Percentiles rank a stretch among this genome's conserved stretches.
Evolutionary conservation across 2,329 filamentous ascomycete genomes (phyloP).

Genomic region (Colletotrichum nymphaeae): DNA sequence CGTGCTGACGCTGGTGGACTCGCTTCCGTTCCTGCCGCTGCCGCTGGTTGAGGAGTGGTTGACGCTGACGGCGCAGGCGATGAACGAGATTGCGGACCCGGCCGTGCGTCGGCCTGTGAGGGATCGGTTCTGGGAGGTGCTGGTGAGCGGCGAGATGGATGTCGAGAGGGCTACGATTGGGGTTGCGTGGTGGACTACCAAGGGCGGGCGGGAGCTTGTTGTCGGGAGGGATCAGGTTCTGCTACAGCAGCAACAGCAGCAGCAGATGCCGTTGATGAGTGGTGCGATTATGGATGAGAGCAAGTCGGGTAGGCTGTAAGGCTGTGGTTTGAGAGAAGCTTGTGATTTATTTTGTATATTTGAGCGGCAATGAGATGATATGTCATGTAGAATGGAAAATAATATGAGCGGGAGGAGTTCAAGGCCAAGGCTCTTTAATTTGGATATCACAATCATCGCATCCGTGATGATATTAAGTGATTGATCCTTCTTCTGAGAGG

Average conservation of each 20-base stretch:
- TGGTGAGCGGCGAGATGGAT: conserved; percentile 88
- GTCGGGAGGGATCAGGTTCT: conserved; percentile 40
- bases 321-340: not conserved
- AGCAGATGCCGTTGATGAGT: conserved; percentile 61
- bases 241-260: not conserved
- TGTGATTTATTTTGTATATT: not conserved
- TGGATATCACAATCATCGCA: no score
- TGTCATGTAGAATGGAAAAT: not conserved
- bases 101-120: conserved; percentile 73
- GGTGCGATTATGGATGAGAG: conserved; percentile 57
- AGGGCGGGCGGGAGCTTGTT: conserved; percentile 65
- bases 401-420: not conserved
- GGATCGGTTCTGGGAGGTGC: conserved; percentile 81
- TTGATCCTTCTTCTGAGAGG: not conserved
- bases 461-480: not conserved
- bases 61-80: conserved; percentile 73
- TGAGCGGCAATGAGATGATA: not conserved
- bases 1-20: conserved; percentile 81
- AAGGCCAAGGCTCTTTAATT: not conserved
- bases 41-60: conserved; percentile 84
- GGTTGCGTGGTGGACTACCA: conserved; percentile 85
- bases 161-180: conserved; percentile 83
- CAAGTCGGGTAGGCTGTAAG: conserved; percentile 50
- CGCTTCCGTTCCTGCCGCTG: conserved; percentile 79
- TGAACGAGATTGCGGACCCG: conserved; percentile 72